A percentile compares a stretch with the other conserved stretches of the same genome.
Conservation (phyloP, 23 red algal genomes). For the Gracilaria vermiculophylla region DNA sequence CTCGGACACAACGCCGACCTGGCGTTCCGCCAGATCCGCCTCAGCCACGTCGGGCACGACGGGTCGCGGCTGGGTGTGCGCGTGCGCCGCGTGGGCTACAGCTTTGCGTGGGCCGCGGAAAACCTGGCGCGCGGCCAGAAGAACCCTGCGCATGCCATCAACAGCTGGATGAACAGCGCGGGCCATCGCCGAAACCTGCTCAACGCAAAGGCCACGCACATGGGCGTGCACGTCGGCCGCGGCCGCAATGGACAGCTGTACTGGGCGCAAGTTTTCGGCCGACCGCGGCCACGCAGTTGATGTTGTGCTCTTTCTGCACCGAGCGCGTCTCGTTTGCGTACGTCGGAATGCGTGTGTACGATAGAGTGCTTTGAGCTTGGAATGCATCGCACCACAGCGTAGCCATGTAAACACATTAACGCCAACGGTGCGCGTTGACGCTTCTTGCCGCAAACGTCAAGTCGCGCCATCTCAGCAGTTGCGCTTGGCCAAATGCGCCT, state of each 20-base stretch:
- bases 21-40: constrained; percentile 34
- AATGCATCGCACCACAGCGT: not conserved
- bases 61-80: constrained; percentile 13
- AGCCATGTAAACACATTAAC: not conserved
- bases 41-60: constrained; percentile 32
- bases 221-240: constrained; percentile 40
- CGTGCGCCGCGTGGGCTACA: constrained; percentile 8
- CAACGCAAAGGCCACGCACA: constrained; percentile 18
- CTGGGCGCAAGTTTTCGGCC: constrained; percentile 53
- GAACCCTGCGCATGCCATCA: constrained; percentile 1
- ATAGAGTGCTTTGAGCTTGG: not conserved
- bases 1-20: constrained; percentile 44
- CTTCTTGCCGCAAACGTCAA: not conserved
- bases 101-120: constrained; percentile 15
- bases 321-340: not conserved
- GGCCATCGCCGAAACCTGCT: constrained; percentile 46
- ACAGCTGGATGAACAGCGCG: constrained; percentile 20
- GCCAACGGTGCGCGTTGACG: not conserved
- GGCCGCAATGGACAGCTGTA: constrained; percentile 39
- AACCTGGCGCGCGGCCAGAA: constrained; percentile 42
- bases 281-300: not conserved
- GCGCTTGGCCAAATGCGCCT: no score
- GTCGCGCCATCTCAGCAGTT: no score
- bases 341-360: not conserved
- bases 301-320: not conserved